These are phyloP conservation scores for Penicillium crystallinum DNA, from an alignment of 495 filamentous ascomycete species.

Conservation along the genomic window DNA sequence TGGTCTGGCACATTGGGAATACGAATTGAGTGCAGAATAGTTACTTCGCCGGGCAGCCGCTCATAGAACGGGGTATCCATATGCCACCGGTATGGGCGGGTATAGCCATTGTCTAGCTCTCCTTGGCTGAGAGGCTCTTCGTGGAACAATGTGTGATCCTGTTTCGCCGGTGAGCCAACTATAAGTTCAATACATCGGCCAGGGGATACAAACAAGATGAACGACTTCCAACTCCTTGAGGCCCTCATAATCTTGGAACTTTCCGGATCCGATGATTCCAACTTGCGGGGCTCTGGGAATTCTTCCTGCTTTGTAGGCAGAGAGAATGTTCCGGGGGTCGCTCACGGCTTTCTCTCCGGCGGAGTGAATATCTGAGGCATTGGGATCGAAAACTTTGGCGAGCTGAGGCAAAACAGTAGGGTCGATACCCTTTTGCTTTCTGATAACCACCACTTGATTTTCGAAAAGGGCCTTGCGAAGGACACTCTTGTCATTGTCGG, in stretches of 20 bases:
- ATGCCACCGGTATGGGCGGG: slow-evolving; percentile 10
- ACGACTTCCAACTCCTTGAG: slow-evolving; percentile 6
- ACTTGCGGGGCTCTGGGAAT: slow-evolving; percentile 11
- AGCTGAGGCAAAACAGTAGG: slow-evolving; percentile 5
- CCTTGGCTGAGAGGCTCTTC: slow-evolving; percentile 2
- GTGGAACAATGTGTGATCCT: slow-evolving; percentile 11
- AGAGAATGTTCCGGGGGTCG: slow-evolving; percentile 12
- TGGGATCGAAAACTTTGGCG: slow-evolving; percentile 11
- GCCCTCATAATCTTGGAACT: slow-evolving; percentile 9
- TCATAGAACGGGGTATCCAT: slow-evolving; percentile 15
- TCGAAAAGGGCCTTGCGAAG: slow-evolving; percentile 6
- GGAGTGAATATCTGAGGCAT: slow-evolving; percentile 10
- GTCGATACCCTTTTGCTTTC: no score
- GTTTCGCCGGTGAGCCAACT: not conserved
- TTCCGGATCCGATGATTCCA: slow-evolving; percentile 11
- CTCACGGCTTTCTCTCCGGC: slow-evolving; percentile 14
- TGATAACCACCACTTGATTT: slow-evolving; percentile 8
- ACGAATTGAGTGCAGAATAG: slow-evolving; percentile 9
- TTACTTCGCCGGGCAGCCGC: slow-evolving; percentile 9
- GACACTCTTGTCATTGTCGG: slow-evolving; percentile 5
- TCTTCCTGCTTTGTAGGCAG: slow-evolving; percentile 12
- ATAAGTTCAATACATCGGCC: no score
- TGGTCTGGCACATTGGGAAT: slow-evolving; percentile 11
- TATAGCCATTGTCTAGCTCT: slow-evolving; percentile 2
- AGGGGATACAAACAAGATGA: no score